phyloP scores from a whole-genome alignment of 78 protist genomes.

The Diacronema lutheri region DNA sequence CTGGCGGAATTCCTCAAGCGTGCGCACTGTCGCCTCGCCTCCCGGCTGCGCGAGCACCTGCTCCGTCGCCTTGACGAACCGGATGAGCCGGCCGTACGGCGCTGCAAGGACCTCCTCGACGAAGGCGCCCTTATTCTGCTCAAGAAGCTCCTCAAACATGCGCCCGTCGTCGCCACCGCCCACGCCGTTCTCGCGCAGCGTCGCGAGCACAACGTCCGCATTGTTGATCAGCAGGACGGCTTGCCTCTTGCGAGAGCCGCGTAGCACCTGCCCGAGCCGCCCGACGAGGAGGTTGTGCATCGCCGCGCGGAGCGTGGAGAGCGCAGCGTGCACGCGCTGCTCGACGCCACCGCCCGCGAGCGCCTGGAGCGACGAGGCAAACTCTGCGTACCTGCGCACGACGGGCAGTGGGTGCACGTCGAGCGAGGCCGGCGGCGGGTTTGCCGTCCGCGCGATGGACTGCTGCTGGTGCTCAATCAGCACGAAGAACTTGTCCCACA shows the following conservation, averaged over 20 bases:
- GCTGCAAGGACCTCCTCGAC: conserved; percentile 16
- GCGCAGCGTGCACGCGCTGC: background rate
- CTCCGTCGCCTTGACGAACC: background rate
- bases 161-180: background rate
- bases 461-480: background rate
- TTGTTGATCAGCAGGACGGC: conserved; percentile 34
- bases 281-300: background rate
- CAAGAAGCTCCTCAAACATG: conserved; percentile 9
- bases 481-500: background rate
- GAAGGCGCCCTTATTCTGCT: background rate
- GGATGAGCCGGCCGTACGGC: background rate
- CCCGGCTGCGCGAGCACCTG: background rate
- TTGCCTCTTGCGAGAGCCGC: background rate
- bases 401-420: background rate
- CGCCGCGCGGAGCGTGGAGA: background rate
- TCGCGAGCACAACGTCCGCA: conserved; percentile 9
- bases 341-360: background rate
- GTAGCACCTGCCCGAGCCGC: background rate
- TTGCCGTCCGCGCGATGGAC: background rate
- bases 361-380: background rate
- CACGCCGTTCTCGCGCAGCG: background rate
- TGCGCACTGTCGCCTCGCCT: background rate
- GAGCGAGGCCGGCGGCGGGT: background rate
- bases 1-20: background rate
- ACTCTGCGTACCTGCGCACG: conserved; percentile 20